Evolutionary conservation across 148 eudicot genomes (phyloP).

Genomic region (Fagopyrum homotropicum): DNA sequence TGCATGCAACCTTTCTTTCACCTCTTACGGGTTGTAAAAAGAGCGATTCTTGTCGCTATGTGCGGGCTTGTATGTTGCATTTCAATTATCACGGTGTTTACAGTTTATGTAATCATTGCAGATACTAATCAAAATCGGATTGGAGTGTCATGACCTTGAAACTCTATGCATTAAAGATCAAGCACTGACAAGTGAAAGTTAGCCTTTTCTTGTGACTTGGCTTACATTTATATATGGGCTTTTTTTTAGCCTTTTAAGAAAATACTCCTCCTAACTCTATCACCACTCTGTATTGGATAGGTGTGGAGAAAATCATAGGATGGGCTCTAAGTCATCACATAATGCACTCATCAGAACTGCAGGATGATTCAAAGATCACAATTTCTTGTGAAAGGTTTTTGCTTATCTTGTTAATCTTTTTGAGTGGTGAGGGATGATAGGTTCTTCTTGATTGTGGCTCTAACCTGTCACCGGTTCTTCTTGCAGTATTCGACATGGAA

Average conservation of each 20-base stretch:
- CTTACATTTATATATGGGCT: neutral
- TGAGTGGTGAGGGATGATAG: neutral
- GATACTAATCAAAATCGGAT: constrained; percentile 53
- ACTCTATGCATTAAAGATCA: constrained; percentile 67
- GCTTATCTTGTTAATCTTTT: neutral
- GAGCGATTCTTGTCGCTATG: neutral
- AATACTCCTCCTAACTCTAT: neutral
- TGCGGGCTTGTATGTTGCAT: neutral
- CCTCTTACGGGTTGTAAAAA: neutral
- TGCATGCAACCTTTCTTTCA: neutral
- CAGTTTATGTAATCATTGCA: constrained; percentile 23
- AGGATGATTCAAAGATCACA: constrained; percentile 45
- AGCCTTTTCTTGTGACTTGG: constrained; percentile 19
- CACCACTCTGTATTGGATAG: constrained; percentile 24
- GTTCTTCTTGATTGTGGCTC: neutral
- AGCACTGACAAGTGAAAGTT: constrained; percentile 78
- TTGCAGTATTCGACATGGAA: constrained; percentile 69
- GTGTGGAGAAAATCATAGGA: constrained; percentile 71
- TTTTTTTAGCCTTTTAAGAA: neutral
- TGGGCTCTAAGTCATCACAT: constrained; percentile 90
- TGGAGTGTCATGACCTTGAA: constrained; percentile 74
- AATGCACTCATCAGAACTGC: constrained; percentile 45
- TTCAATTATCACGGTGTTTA: neutral
- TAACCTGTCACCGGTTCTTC: neutral
- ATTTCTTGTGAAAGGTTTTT: constrained; percentile 66